Percentiles rank a stretch among this genome's conserved stretches.
Evolutionary conservation across 1,284 basidiomycete genomes (phyloP).

Genomic region (Tylopilus orsonianus): DNA sequence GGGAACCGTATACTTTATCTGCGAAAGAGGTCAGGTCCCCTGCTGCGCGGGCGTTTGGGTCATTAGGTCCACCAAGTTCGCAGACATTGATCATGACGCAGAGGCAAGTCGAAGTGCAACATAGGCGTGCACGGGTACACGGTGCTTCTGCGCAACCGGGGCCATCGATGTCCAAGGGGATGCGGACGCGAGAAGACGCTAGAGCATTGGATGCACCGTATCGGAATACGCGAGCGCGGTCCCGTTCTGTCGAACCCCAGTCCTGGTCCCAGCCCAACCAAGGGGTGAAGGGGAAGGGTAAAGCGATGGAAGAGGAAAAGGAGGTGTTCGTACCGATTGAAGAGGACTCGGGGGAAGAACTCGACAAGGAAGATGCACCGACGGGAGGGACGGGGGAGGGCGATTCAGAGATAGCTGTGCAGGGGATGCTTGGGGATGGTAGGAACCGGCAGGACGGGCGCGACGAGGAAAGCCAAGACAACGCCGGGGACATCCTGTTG

Average conservation of each 20-base stretch:
- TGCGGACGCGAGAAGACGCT: background rate
- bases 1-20: background rate
- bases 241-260: conserved; percentile 22
- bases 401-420: conserved; percentile 21
- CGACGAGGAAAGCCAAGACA: background rate
- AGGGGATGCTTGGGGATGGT: conserved; percentile 20
- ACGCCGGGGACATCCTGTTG: background rate
- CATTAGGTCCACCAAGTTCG: conserved; percentile 7
- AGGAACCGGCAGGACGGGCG: background rate
- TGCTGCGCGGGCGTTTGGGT: background rate
- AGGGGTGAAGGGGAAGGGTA: too few relatives aligned
- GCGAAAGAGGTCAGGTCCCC: background rate
- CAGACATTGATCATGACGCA: conserved; percentile 4
- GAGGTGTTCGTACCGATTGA: conserved; percentile 2
- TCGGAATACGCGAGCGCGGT: conserved; percentile 24
- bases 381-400: background rate
- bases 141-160: conserved; percentile 16
- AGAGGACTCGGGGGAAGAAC: conserved; percentile 5
- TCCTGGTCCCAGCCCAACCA: background rate
- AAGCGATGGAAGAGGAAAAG: background rate
- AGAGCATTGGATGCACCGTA: conserved; percentile 4
- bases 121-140: conserved; percentile 4
- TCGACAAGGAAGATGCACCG: background rate
- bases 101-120: conserved; percentile 3
- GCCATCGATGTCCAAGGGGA: conserved; percentile 7